Percentiles rank a stretch among this genome's conserved stretches.
These are phyloP conservation scores for Neurospora sp. DNA, from an alignment of 495 filamentous ascomycete genomes.

Conservation along the genomic window DNA sequence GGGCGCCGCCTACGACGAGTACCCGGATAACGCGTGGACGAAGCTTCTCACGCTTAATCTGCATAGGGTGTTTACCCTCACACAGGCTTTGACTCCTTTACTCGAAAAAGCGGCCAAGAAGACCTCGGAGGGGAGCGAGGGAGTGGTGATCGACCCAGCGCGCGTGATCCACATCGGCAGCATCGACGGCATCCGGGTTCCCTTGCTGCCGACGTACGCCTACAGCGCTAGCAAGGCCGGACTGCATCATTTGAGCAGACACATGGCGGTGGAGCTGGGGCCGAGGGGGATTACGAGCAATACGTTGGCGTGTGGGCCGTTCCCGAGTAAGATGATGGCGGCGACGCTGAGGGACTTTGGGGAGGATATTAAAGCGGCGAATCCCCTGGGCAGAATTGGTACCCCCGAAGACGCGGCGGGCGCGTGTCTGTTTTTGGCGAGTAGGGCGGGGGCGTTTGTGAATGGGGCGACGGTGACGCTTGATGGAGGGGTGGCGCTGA, in stretches of 20 bases:
- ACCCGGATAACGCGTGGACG: constrained; percentile 62
- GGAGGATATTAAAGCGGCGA: constrained; percentile 50
- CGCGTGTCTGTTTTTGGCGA: constrained; percentile 62
- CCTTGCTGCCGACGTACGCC: constrained; percentile 61
- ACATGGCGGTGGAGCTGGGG: constrained; percentile 62
- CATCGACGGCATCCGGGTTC: constrained; percentile 65
- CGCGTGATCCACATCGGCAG: constrained; percentile 71
- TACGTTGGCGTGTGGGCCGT: constrained; percentile 63
- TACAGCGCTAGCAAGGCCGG: constrained; percentile 71
- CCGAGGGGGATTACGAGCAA: constrained; percentile 50
- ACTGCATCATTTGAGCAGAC: constrained; percentile 61
- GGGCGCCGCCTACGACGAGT: constrained; percentile 59
- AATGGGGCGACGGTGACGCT: constrained; percentile 68
- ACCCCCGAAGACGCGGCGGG: constrained; percentile 64
- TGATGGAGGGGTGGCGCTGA: constrained; percentile 49
- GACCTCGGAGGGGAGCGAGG: constrained; percentile 17
- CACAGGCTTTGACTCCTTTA: constrained; percentile 61
- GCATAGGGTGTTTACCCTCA: constrained; percentile 69
- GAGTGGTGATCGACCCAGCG: constrained; percentile 30
- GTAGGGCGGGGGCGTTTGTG: constrained; percentile 60
- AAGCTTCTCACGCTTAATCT: constrained; percentile 72
- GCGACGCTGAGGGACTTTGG: constrained; percentile 52
- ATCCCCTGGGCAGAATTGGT: constrained; percentile 66
- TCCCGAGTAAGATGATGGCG: constrained; percentile 78
- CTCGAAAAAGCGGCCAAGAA: constrained; percentile 43